Evolutionary conservation across 2,329 filamentous ascomycete species (phyloP).

Genomic region (Chrysoporthe cubensis): DNA sequence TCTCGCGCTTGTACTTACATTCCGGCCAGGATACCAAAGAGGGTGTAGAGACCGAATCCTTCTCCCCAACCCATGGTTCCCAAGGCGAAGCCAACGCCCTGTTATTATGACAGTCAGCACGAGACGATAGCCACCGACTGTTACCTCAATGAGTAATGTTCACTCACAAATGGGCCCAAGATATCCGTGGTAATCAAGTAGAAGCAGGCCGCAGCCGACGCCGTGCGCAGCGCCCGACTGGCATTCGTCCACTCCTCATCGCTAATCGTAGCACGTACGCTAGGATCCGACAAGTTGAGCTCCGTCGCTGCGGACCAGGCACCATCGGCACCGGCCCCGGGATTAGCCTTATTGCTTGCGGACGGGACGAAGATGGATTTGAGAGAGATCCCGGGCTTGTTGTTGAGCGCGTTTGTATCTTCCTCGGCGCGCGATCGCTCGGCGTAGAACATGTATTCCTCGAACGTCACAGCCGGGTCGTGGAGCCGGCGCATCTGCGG

Average conservation of each 20-base stretch:
- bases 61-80: slow-evolving; percentile 38
- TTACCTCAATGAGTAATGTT: background rate
- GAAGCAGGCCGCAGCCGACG: slow-evolving; percentile 48
- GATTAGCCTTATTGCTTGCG: slow-evolving; percentile 8
- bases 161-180: slow-evolving; percentile 41
- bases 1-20: slow-evolving; percentile 36
- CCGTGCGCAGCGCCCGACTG: slow-evolving; percentile 46
- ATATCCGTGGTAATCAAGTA: slow-evolving; percentile 52
- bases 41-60: slow-evolving; percentile 47
- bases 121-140: background rate
- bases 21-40: slow-evolving; percentile 43
- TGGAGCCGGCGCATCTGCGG: slow-evolving; percentile 25
- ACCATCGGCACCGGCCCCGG: slow-evolving; percentile 13
- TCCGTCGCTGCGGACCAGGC: slow-evolving; percentile 19
- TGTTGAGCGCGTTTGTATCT: slow-evolving; percentile 5
- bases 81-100: slow-evolving; percentile 38
- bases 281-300: slow-evolving; percentile 25
- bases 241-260: slow-evolving; percentile 29
- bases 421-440: slow-evolving; percentile 24
- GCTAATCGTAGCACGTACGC: slow-evolving; percentile 18
- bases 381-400: slow-evolving; percentile 13
- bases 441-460: slow-evolving; percentile 29
- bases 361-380: slow-evolving; percentile 24
- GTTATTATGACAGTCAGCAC: background rate
- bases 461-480: slow-evolving; percentile 24